These are phyloP conservation scores for Clohesyomyces aquaticus DNA, from an alignment of 495 filamentous ascomycete genomes.

Conservation along the genomic window DNA sequence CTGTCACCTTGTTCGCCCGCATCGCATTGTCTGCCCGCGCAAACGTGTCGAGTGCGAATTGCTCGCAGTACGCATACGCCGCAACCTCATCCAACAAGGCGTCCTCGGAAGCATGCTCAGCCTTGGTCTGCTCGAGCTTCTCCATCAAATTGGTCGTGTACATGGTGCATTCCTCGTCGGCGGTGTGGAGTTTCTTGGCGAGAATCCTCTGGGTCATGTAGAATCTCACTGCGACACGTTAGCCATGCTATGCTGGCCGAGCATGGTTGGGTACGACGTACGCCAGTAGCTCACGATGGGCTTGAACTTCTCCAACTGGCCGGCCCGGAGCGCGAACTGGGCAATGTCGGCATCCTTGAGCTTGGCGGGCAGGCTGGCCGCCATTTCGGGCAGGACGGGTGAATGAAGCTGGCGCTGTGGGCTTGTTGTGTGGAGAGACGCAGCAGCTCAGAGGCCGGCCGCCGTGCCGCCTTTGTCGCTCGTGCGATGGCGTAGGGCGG, in stretches of 20 bases:
- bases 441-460: too few relatives aligned
- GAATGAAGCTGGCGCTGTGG: slow-evolving; percentile 20
- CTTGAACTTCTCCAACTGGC: slow-evolving; percentile 80
- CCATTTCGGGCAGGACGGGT: slow-evolving; percentile 57
- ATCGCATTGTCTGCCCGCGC: slow-evolving; percentile 79
- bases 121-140: slow-evolving; percentile 85
- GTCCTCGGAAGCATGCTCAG: slow-evolving; percentile 63
- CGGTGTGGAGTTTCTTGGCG: slow-evolving; percentile 71
- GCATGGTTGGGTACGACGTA: slow-evolving; percentile 56
- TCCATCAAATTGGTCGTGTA: slow-evolving; percentile 89
- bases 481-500: too few relatives aligned
- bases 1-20: slow-evolving; percentile 80
- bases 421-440: too few relatives aligned
- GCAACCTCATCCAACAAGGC: slow-evolving; percentile 80
- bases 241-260: slow-evolving; percentile 8
- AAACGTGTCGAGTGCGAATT: slow-evolving; percentile 89
- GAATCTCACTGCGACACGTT: slow-evolving; percentile 70
- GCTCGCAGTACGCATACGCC: slow-evolving; percentile 87
- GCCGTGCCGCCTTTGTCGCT: too few relatives aligned
- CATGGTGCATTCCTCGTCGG: slow-evolving; percentile 70
- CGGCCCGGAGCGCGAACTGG: slow-evolving; percentile 77
- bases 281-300: slow-evolving; percentile 94
- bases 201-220: slow-evolving; percentile 93
- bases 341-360: slow-evolving; percentile 77
- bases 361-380: slow-evolving; percentile 70